Conservation (phyloP, 495 filamentous ascomycete species). For the Massariosphaeria phaeospora region DNA sequence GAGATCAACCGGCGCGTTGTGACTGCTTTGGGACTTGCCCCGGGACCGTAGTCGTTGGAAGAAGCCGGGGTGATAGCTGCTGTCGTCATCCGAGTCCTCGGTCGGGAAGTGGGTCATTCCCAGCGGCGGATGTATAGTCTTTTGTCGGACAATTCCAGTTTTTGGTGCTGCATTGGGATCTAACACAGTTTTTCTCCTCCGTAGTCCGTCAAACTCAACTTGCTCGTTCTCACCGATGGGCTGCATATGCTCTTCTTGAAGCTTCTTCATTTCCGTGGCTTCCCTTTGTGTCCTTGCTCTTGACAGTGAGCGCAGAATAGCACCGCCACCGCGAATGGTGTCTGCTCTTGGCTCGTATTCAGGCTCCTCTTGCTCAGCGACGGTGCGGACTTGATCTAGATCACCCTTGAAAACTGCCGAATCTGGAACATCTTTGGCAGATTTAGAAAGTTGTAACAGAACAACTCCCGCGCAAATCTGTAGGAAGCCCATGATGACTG, state of each 20-base stretch:
- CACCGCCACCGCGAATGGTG: conserved; percentile 86
- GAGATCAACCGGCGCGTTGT: conserved; percentile 13
- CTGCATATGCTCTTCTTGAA: conserved; percentile 74
- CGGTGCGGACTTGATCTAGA: conserved; percentile 88
- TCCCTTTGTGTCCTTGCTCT: conserved; percentile 71
- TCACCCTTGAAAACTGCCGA: conserved; percentile 89
- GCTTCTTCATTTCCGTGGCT: conserved; percentile 69
- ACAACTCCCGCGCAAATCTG: conserved; percentile 95
- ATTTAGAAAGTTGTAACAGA: conserved; percentile 95
- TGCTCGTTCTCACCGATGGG: conserved; percentile 70
- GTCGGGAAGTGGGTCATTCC: conserved; percentile 83
- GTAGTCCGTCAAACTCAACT: conserved; percentile 90
- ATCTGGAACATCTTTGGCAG: conserved; percentile 94
- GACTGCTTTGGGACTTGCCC: conserved; percentile 15
- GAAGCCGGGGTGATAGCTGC: conserved; percentile 48
- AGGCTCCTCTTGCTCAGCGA: conserved; percentile 89
- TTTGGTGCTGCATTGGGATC: conserved; percentile 32
- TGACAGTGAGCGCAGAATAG: conserved; percentile 82
- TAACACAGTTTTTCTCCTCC: conserved; percentile 71
- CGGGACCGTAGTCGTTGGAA: conserved; percentile 44
- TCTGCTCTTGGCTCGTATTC: conserved; percentile 95
- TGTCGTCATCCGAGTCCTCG: conserved; percentile 43
- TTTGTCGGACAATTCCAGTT: conserved; percentile 42
- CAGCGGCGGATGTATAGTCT: conserved; percentile 69
- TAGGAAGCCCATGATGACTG: conserved; percentile 88